These are phyloP conservation scores for Arthroderma uncinatum DNA, from an alignment of 2,329 filamentous ascomycete species.

Conservation along the genomic window DNA sequence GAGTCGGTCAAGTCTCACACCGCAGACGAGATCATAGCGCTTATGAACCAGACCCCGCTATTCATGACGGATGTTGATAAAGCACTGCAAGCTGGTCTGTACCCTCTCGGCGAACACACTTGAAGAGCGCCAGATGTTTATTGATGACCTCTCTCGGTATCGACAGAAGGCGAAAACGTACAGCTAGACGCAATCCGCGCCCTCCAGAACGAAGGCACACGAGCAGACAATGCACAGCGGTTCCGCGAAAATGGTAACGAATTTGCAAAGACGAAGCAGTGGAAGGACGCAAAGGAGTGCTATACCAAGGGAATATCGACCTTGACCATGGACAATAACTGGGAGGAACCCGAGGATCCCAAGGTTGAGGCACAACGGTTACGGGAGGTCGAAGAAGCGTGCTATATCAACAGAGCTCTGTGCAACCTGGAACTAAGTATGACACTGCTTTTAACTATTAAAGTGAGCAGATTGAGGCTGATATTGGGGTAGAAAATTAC, in stretches of 20 bases:
- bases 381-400: constrained; percentile 57
- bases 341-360: constrained; percentile 41
- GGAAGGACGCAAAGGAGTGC: constrained; percentile 77
- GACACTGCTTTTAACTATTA: constrained; percentile 17
- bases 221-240: constrained; percentile 66
- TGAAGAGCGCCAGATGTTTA: not conserved
- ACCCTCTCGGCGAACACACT: constrained; percentile 5
- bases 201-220: constrained; percentile 83
- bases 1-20: constrained; percentile 46
- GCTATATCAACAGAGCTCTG: constrained; percentile 77
- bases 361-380: constrained; percentile 53
- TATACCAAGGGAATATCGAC: constrained; percentile 78
- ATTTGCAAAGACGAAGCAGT: constrained; percentile 60
- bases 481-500: constrained; percentile 56
- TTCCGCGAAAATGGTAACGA: constrained; percentile 94
- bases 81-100: constrained; percentile 42
- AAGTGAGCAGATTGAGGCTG: constrained; percentile 11
- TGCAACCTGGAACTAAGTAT: constrained; percentile 74
- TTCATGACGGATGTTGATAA: constrained; percentile 88
- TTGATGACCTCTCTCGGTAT: not conserved
- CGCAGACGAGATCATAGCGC: constrained; percentile 49
- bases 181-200: constrained; percentile 80
- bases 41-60: constrained; percentile 63
- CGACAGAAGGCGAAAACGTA: constrained; percentile 56
- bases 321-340: constrained; percentile 47